Percentiles rank a stretch among this genome's conserved stretches.
phyloP scores from a whole-genome alignment of 345 rosid genomes.

The Turnera subulata region DNA sequence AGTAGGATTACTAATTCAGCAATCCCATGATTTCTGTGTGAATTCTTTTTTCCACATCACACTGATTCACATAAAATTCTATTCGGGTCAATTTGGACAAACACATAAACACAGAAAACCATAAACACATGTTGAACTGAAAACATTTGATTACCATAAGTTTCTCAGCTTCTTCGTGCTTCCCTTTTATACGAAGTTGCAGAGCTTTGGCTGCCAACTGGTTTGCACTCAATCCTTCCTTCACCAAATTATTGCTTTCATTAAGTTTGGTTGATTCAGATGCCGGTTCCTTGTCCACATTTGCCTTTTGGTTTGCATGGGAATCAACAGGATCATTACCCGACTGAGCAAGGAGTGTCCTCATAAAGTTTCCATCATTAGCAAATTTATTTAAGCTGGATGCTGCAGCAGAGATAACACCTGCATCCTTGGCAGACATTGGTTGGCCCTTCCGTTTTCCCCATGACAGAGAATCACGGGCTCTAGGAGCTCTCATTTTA shows the following conservation, averaged over 20 bases:
- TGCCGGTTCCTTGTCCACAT: conserved; percentile 17
- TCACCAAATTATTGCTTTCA: conserved; percentile 25
- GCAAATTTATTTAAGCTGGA: conserved; percentile 64
- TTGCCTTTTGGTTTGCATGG: conserved; percentile 22
- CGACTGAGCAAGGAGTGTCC: conserved; percentile 37
- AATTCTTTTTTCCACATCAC: no score
- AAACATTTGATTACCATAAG: conserved; percentile 47
- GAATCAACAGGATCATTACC: conserved; percentile 29
- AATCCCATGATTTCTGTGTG: no score
- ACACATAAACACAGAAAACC: neutral
- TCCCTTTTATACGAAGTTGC: conserved; percentile 89
- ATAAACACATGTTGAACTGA: neutral
- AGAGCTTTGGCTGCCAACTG: conserved; percentile 83
- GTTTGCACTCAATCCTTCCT: conserved; percentile 57
- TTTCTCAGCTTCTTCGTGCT: conserved; percentile 78
- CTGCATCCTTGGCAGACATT: conserved; percentile 45
- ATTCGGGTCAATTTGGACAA: no score
- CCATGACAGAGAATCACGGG: conserved; percentile 65
- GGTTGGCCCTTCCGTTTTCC: conserved; percentile 49
- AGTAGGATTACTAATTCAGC: no score
- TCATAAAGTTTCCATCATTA: conserved; percentile 78
- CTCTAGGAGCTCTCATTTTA: conserved; percentile 70
- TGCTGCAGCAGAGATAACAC: conserved; percentile 48
- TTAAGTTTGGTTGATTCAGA: conserved; percentile 18
- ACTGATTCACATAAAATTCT: no score